Conservation (phyloP, 1,139 yeast species). For the Yarrowia galli region DNA sequence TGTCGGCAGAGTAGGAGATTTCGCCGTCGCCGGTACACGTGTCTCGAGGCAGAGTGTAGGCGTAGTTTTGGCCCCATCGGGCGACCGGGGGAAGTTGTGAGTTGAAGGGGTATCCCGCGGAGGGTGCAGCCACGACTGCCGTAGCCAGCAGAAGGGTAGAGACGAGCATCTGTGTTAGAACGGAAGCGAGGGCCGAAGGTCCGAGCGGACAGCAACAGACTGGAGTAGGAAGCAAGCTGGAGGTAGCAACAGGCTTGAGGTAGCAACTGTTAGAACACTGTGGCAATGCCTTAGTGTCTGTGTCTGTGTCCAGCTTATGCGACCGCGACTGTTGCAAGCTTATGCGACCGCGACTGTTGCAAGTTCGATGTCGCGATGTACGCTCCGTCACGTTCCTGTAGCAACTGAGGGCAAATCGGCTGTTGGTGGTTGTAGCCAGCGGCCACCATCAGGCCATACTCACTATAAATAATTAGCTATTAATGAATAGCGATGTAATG, state of each 20-base stretch:
- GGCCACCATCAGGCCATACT: too few relatives aligned
- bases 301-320: too few relatives aligned
- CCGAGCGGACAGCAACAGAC: conserved; percentile 4
- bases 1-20: conserved; percentile 62
- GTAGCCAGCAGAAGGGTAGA: conserved; percentile 24
- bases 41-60: conserved; percentile 72
- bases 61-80: conserved; percentile 65
- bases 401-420: too few relatives aligned
- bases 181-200: conserved; percentile 11
- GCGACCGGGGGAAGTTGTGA: conserved; percentile 91
- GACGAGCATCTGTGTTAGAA: conserved; percentile 26
- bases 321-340: too few relatives aligned
- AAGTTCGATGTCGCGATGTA: too few relatives aligned
- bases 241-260: too few relatives aligned
- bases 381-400: too few relatives aligned
- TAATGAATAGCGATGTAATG: conserved; percentile 27
- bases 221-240: too few relatives aligned
- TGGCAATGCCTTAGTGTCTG: too few relatives aligned
- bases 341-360: too few relatives aligned
- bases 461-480: conserved; percentile 36
- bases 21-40: conserved; percentile 63
- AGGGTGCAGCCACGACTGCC: conserved; percentile 36
- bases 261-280: too few relatives aligned
- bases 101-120: conserved; percentile 69
- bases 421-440: too few relatives aligned